Conservation (phyloP, 805 yeast genomes). For the Danielia reshetovae region DNA sequence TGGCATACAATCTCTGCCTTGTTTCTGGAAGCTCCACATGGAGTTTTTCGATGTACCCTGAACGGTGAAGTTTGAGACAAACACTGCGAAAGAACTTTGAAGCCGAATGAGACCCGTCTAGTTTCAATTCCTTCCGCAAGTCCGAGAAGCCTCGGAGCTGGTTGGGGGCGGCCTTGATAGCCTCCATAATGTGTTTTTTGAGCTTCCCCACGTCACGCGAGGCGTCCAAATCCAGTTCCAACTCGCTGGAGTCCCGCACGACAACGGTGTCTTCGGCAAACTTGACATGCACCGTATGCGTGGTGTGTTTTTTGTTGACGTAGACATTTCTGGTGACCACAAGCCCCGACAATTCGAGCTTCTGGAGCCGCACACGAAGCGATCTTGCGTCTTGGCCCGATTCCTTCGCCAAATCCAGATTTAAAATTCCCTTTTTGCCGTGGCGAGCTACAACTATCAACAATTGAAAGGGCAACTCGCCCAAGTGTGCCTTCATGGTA, state of each 20-base stretch:
- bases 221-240: constrained; percentile 22
- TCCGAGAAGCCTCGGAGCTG: constrained; percentile 59
- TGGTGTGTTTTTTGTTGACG: constrained; percentile 48
- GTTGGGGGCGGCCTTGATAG: constrained; percentile 55
- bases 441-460: constrained; percentile 57
- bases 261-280: constrained; percentile 29
- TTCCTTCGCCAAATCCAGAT: constrained; percentile 50
- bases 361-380: constrained; percentile 57
- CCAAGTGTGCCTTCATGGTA: constrained; percentile 48
- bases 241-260: constrained; percentile 20
- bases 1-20: constrained; percentile 26
- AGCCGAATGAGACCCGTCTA: constrained; percentile 37
- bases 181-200: constrained; percentile 39
- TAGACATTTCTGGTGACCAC: constrained; percentile 38
- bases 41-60: constrained; percentile 47
- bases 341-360: constrained; percentile 47
- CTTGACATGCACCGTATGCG: constrained; percentile 47
- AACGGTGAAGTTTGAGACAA: constrained; percentile 41
- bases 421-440: constrained; percentile 53
- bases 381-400: constrained; percentile 73
- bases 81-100: constrained; percentile 48
- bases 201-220: constrained; percentile 28
- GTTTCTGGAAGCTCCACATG: constrained; percentile 38
- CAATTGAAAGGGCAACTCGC: constrained; percentile 51
- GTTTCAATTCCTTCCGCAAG: constrained; percentile 53